Evolutionary conservation across 768 basidiomycete genomes (phyloP).

Genomic region (Artomyces pyxidatus): DNA sequence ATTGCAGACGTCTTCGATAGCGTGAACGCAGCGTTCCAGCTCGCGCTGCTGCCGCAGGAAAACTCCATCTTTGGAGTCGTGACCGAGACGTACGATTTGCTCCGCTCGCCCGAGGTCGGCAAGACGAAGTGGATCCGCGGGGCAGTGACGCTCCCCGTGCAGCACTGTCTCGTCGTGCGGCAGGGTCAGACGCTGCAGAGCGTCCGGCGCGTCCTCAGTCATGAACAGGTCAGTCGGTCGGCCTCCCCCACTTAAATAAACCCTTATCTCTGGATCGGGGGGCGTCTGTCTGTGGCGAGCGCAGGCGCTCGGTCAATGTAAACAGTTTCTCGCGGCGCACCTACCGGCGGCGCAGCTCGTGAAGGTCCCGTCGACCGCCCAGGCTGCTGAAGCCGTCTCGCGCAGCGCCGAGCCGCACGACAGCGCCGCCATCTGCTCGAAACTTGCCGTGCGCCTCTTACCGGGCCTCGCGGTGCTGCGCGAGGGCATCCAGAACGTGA

Average conservation of each 20-base stretch:
- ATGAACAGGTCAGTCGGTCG: conserved; percentile 55
- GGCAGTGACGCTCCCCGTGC: conserved; percentile 48
- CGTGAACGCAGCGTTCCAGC: conserved; percentile 35
- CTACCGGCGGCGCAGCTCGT: conserved; percentile 46
- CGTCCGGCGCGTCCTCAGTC: conserved; percentile 58
- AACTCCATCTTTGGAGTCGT: conserved; percentile 72
- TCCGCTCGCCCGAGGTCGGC: conserved; percentile 37
- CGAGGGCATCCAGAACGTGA: conserved; percentile 57
- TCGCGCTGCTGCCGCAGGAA: conserved; percentile 74
- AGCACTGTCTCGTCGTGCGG: conserved; percentile 63
- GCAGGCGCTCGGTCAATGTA: conserved; percentile 76
- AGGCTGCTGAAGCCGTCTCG: conserved; percentile 46
- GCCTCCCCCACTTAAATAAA: background rate
- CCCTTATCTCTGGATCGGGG: background rate
- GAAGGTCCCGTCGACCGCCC: conserved; percentile 65
- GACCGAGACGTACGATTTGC: conserved; percentile 61
- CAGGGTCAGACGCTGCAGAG: conserved; percentile 47
- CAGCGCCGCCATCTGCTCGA: conserved; percentile 71
- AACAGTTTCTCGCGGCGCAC: conserved; percentile 43
- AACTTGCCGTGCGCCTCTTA: conserved; percentile 51
- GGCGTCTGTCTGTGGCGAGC: too few relatives aligned
- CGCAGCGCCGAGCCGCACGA: conserved; percentile 34
- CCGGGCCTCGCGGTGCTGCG: conserved; percentile 52
- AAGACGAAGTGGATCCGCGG: conserved; percentile 47
- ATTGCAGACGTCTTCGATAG: conserved; percentile 53